Percentiles rank a stretch among this genome's conserved stretches.
These are phyloP conservation scores for Boletus edulis DNA, from an alignment of 768 basidiomycete species.

Conservation along the genomic window DNA sequence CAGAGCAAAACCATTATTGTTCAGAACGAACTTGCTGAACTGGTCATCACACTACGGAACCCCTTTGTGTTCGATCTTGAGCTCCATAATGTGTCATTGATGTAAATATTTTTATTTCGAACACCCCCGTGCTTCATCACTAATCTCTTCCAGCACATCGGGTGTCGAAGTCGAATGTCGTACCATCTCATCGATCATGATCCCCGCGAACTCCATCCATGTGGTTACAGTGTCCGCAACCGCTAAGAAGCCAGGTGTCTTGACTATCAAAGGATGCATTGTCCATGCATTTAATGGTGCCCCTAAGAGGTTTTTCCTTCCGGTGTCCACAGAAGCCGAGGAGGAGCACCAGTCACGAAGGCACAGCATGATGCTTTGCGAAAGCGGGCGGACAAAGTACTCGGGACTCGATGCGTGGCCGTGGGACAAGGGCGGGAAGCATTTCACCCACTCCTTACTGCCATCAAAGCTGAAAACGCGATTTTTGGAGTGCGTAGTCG, in stretches of 20 bases:
- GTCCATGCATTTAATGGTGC: conserved; percentile 75
- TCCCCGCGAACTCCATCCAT: conserved; percentile 77
- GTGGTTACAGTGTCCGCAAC: conserved; percentile 68
- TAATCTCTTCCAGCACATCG: conserved; percentile 58
- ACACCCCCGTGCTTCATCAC: neutral
- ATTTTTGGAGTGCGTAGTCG: conserved; percentile 80
- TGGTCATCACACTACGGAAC: conserved; percentile 83
- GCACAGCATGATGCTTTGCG: conserved; percentile 60
- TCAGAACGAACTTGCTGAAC: conserved; percentile 79
- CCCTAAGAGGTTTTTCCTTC: conserved; percentile 70
- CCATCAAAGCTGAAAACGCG: conserved; percentile 31
- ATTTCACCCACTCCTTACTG: conserved; percentile 29
- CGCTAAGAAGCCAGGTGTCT: conserved; percentile 59
- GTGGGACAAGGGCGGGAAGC: conserved; percentile 52
- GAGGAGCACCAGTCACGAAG: conserved; percentile 56
- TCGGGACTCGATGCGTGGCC: conserved; percentile 69
- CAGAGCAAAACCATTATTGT: conserved; percentile 67
- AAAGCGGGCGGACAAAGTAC: conserved; percentile 70
- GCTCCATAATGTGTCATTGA: conserved; percentile 74
- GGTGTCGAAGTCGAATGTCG: conserved; percentile 74
- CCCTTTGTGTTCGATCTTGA: conserved; percentile 93
- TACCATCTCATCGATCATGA: conserved; percentile 51
- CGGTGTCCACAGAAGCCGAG: conserved; percentile 69
- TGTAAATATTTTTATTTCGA: conserved; percentile 43
- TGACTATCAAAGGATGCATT: conserved; percentile 75